phyloP scores from a whole-genome alignment of 106 monocot species.

The Gastrodia elata region DNA sequence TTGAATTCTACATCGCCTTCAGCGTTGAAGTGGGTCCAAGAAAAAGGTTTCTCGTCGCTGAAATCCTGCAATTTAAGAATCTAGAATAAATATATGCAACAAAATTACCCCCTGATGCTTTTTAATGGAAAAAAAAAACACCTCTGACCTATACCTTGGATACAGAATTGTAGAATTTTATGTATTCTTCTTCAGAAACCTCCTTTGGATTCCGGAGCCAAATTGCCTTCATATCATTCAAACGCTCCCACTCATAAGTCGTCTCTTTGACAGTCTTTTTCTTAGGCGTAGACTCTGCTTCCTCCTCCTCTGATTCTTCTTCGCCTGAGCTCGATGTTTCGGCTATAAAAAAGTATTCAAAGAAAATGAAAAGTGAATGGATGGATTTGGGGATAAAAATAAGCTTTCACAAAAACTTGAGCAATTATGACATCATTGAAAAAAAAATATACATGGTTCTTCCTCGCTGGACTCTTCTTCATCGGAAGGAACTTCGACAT shows the following conservation, averaged over 20 bases:
- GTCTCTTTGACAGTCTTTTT: conserved; percentile 85
- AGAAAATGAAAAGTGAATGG: background rate
- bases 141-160: conserved; percentile 52
- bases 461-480: conserved; percentile 77
- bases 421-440: background rate
- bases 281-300: conserved; percentile 68
- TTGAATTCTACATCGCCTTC: conserved; percentile 99
- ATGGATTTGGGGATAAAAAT: too few species aligned
- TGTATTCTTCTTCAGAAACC: conserved; percentile 92
- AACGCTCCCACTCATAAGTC: conserved; percentile 74
- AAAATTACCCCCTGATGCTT: background rate
- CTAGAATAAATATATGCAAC: background rate
- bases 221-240: conserved; percentile 97
- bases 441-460: conserved; percentile 46
- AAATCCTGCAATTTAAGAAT: conserved; percentile 57
- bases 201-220: conserved; percentile 96
- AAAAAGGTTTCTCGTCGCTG: conserved; percentile 76
- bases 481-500: conserved; percentile 91
- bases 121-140: too few species aligned
- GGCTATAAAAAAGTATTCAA: conserved; percentile 21
- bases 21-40: conserved; percentile 91
- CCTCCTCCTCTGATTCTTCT: conserved; percentile 59
- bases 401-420: background rate
- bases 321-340: conserved; percentile 46
- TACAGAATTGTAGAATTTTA: conserved; percentile 82